Evolutionary conservation across 1,139 yeast species (phyloP).

Genomic region (Yamadazyma conglobata): DNA sequence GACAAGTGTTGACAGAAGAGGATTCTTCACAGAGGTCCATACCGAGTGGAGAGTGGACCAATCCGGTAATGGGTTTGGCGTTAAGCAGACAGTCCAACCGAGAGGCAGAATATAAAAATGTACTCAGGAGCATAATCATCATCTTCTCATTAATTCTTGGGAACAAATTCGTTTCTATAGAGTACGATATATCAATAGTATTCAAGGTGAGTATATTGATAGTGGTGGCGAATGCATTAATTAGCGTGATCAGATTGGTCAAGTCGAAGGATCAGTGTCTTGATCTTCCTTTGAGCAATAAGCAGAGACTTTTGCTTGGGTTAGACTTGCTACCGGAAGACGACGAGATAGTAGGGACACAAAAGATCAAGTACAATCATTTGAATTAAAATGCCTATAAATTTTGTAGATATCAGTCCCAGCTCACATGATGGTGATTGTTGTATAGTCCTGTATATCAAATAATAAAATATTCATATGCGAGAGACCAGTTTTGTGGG

Average conservation of each 20-base stretch:
- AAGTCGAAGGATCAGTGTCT: conserved; percentile 39
- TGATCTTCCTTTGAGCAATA: conserved; percentile 39
- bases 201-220: conserved; percentile 7
- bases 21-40: conserved; percentile 2
- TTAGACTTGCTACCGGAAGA: conserved; percentile 16
- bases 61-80: conserved; percentile 37
- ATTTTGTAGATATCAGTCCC: too few relatives aligned
- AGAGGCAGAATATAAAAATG: conserved; percentile 23
- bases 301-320: conserved; percentile 37
- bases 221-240: conserved; percentile 1
- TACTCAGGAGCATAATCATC: conserved; percentile 19
- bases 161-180: conserved; percentile 1
- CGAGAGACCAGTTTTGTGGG: too few relatives aligned
- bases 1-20: conserved; percentile 5
- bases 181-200: conserved; percentile 7
- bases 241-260: conserved; percentile 21
- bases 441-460: too few relatives aligned
- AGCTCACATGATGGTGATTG: too few relatives aligned
- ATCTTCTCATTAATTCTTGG: conserved; percentile 4
- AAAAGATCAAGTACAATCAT: too few relatives aligned
- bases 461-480: too few relatives aligned
- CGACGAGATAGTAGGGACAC: too few relatives aligned
- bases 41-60: conserved; percentile 42
- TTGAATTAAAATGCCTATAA: too few relatives aligned
- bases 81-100: conserved; percentile 33